Base-by-base conservation (phyloP, 306 rosid species). In the Cicer pinnatifidum region DNA sequence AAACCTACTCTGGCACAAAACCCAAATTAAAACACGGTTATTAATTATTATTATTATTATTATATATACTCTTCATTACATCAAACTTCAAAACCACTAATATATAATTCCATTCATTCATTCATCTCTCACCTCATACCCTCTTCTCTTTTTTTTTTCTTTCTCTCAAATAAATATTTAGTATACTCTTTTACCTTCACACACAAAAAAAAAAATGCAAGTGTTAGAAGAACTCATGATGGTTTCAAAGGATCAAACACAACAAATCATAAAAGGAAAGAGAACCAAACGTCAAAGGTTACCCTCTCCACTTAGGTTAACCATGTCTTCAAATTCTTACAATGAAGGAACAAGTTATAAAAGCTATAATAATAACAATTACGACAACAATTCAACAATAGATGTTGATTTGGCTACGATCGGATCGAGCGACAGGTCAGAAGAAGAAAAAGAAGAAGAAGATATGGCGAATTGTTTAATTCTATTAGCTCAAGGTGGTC, bases 401-500 rank as follows among this genome's bases (percentile, higher is more conserved):
- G 80, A 64, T 19, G 38, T 45, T 73, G 83, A 62, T 33, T 40
- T 44, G 13, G 9, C 71, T 1, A 23, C 68, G 35, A 54, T 60
- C 2, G 19, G 85, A 44, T 15, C 67, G 12, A 48, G 75, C 4
- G 80, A 64, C 11, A 75, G 52, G n/a, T 72, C 68, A 1, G 43
- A 74, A 4, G 73, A 58, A 40, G 88, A 75, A 1, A 71, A 75
- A 19, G 90, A 90, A 19, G 88, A 75, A 1, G 33, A 90, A 38
- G 96, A 90, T 87, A 84, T 90, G 90, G 98, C 97, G 0, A 83
- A 93, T 63, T 93, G 96, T 78, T 82, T 90, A 76, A 93, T 93
- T 48, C 90, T 90, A n/a, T 68, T 93, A 45, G 96, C 93, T 38
- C 91, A 84, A 57, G 93, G 96, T 0, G 41, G 90, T 1, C 70